A percentile compares a stretch with the other conserved stretches of the same genome.
These are phyloP conservation scores for Mariannaea elegans DNA, from an alignment of 2,329 filamentous ascomycete species.

Conservation along the genomic window DNA sequence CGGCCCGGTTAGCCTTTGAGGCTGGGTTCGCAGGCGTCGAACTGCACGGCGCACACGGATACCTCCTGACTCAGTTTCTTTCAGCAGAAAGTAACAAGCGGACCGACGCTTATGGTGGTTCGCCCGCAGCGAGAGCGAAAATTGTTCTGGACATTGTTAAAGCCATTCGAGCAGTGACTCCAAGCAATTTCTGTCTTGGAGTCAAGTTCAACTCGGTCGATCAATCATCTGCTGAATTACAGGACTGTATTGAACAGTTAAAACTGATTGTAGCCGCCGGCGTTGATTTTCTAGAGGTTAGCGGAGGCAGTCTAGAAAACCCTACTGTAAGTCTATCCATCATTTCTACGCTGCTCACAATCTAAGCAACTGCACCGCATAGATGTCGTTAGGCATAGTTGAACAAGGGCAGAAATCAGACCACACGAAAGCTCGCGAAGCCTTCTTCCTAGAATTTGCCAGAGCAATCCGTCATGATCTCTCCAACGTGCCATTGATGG, in stretches of 20 bases:
- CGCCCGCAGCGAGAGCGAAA: slow-evolving; percentile 54
- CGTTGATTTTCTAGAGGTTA: slow-evolving; percentile 74
- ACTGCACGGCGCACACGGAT: slow-evolving; percentile 62
- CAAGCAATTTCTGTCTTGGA: slow-evolving; percentile 55
- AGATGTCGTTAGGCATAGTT: too few species aligned
- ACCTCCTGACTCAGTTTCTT: slow-evolving; percentile 64
- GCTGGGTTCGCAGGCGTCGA: slow-evolving; percentile 55
- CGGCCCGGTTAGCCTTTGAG: slow-evolving; percentile 56
- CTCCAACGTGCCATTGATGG: slow-evolving; percentile 56
- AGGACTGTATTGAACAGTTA: slow-evolving; percentile 68
- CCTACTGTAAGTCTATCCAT: slow-evolving; percentile 48
- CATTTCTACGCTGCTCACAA: not conserved
- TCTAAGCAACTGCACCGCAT: too few species aligned
- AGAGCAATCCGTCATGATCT: slow-evolving; percentile 56
- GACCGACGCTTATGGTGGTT: slow-evolving; percentile 63
- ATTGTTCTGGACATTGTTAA: slow-evolving; percentile 59
- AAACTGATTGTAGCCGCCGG: slow-evolving; percentile 54
- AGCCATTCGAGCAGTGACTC: slow-evolving; percentile 48
- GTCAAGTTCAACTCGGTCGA: slow-evolving; percentile 66
- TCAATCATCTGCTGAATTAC: slow-evolving; percentile 51
- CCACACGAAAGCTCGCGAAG: slow-evolving; percentile 58
- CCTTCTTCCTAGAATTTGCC: slow-evolving; percentile 74
- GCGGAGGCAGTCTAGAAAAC: slow-evolving; percentile 67
- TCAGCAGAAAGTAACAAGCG: slow-evolving; percentile 57
- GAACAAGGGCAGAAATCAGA: too few species aligned